phyloP scores from a whole-genome alignment of 2,329 filamentous ascomycete species.

The Pseudogymnoascus sp. region DNA sequence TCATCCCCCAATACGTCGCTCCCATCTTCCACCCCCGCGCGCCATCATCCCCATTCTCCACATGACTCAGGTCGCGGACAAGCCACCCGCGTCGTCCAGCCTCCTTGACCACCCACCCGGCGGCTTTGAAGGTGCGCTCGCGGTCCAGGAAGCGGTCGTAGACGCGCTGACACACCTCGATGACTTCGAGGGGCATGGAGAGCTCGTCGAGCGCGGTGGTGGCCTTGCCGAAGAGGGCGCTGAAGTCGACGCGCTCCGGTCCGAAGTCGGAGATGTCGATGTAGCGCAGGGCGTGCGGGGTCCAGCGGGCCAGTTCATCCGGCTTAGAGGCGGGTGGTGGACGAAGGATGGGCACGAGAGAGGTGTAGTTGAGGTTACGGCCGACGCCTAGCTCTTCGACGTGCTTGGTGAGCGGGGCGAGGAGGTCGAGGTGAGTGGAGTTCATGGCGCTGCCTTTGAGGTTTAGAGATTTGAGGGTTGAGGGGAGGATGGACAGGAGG shows the following conservation, averaged over 20 bases:
- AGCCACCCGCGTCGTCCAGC: conserved; percentile 59
- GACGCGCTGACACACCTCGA: conserved; percentile 65
- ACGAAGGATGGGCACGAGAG: conserved; percentile 37
- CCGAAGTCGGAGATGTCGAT: conserved; percentile 68
- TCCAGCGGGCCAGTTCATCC: conserved; percentile 36
- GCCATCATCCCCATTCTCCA: conserved; percentile 42
- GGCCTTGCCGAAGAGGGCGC: conserved; percentile 42
- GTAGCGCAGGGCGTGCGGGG: conserved; percentile 59
- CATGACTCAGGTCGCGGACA: conserved; percentile 38
- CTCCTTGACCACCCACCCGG: conserved; percentile 65
- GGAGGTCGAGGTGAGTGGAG: conserved; percentile 51
- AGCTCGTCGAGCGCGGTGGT: conserved; percentile 49
- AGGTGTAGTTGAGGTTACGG: conserved; percentile 54
- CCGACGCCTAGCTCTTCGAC: conserved; percentile 71
- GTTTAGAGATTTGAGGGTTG: conserved; percentile 63
- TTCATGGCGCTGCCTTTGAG: conserved; percentile 67
- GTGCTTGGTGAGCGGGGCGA: conserved; percentile 59
- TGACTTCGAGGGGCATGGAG: conserved; percentile 63
- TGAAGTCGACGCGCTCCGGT: conserved; percentile 49
- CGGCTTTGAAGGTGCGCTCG: conserved; percentile 37
- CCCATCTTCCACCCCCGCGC: conserved; percentile 73
- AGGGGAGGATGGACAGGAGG: conserved; percentile 58
- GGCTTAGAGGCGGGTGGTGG: conserved; percentile 17
- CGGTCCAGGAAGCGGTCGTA: conserved; percentile 48
- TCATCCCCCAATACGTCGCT: conserved; percentile 75